Base-by-base conservation (phyloP, 2,329 filamentous ascomycete genomes). In the Sclerotinia sclerotiorum region DNA sequence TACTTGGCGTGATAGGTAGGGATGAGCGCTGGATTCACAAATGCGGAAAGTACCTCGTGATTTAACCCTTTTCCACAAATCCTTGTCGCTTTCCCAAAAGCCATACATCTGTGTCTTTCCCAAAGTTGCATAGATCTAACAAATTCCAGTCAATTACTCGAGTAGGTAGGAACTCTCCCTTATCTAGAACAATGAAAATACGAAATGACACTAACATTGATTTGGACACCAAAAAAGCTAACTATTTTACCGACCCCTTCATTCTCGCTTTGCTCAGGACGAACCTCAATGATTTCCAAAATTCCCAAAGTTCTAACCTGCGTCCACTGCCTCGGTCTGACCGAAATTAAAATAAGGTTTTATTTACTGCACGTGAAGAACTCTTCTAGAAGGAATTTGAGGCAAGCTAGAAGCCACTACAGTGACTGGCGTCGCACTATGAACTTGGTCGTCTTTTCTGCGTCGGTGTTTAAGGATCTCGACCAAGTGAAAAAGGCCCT, bases 331-430 rank as follows among this genome's bases (percentile, higher is more conserved):
- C 27, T 35, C 27, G 44, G 58, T n/a, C 44, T 44, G 58, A 61
- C 48, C 48, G 27, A 35, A 61, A 44, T 35, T 21, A 10, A n/a
- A 32, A 60, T 11, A 32, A 32, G 19, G 27, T 48, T 48, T 32
- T 15, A 32, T 24, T 10, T 13, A 39, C 35, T 29, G 13, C 5
- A 24, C 5, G 11, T 7, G n/a, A 35, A 35, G 6, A 61, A 49
- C 49, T 48, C 19, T 61, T 49, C 58, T 49, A 61, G 58, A 61
- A 61, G 58, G 15, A 35, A 24, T 61, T n/a, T 35, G 27, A 61
- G 58, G 15, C 19, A 49, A 29, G 17, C 44, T 48, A 60, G 42
- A 21, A 15, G 27, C 58, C 44, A 61, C 27, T 46, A 61, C 19
- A 11, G 27, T 48, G 2, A 60, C 24, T 46, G 42, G 17, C 2